Evolutionary conservation across 1,139 yeast genomes (phyloP).

Genomic region (Pichia sp.): DNA sequence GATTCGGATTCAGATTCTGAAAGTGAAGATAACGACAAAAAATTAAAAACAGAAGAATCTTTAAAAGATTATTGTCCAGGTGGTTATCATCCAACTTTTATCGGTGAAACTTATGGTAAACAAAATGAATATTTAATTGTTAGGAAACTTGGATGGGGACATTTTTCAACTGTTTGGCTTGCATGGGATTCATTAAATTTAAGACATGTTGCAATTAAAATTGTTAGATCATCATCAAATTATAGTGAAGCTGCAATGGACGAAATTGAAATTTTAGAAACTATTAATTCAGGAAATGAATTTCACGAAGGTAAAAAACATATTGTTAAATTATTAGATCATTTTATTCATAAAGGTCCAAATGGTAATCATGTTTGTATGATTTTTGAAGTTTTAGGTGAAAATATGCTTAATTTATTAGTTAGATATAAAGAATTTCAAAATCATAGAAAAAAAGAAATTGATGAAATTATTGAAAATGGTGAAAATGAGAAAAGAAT

Average conservation of each 20-base stretch:
- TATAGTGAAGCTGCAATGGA: constrained; percentile 74
- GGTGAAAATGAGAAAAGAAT: constrained; percentile 8
- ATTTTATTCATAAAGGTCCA: constrained; percentile 64
- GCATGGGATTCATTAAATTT: constrained; percentile 47
- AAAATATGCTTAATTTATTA: constrained; percentile 60
- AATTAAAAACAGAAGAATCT: constrained; percentile 47
- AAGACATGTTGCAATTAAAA: constrained; percentile 68
- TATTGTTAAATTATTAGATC: constrained; percentile 58
- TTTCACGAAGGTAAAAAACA: constrained; percentile 57
- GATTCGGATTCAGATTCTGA: constrained; percentile 13
- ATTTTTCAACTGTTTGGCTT: constrained; percentile 75
- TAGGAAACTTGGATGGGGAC: constrained; percentile 78
- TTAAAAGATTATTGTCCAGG: constrained; percentile 63
- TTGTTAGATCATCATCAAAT: constrained; percentile 66
- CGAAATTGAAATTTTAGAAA: constrained; percentile 56
- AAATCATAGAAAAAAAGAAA: constrained; percentile 24
- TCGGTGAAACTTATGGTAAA: constrained; percentile 62
- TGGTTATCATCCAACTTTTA: constrained; percentile 73
- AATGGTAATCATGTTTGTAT: constrained; percentile 70
- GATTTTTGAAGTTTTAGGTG: constrained; percentile 83
- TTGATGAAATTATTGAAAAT: constrained; percentile 12
- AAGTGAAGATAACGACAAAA: constrained; percentile 13
- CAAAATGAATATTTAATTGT: constrained; percentile 52
- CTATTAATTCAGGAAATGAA: constrained; percentile 34
- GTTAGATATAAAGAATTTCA: constrained; percentile 45